Base-by-base conservation (phyloP, 1,284 basidiomycete genomes). In the Sporisorium scitamineum region DNA sequence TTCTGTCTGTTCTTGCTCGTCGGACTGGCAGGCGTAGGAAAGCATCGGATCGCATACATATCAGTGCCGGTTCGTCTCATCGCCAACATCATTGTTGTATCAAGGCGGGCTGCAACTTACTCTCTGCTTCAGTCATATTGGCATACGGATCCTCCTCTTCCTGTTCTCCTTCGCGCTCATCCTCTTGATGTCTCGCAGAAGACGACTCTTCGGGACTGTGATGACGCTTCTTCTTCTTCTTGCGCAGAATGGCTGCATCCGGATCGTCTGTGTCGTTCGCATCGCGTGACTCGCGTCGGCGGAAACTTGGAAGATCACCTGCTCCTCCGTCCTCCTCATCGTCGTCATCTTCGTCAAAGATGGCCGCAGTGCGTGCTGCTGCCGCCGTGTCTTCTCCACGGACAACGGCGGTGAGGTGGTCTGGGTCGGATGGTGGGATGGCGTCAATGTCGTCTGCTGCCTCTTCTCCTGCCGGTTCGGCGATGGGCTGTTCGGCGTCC, bases 211-310 rank as follows among this genome's bases (percentile, higher is more conserved):
- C 60, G 1, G 70, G 70, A 16, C 63, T 62, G 51, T 61, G 67
- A 26, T 70, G 60, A 20, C 75, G 70, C 57, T 77, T 77, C 63
- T 74, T 77, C 58, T 77, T 77, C 70, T 74, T 77, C 58, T 70
- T 77, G 18, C 74, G 54, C 18, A 69, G 31, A 22, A 70, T 57
- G 2, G 66, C 53, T 34, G 62, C 66, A 29, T 69, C 61, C 4
- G 59, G 61, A 37, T 76, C 70, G 9, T 64, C 66, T 5, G 53
- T 52, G 11, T 56, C 39, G 31, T 18, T 39, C 6, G 54, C 59
- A 48, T 57, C 54, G 41, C 60, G 32, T n/a, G 51, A 57, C 2
- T 67, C 66, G 27, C 67, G 61, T 53, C 61, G 64, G 3, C 69
- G 59, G 64, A 73, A 77, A 51, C 63, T 74, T 10, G 75, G 75